Base-by-base conservation (phyloP, 2,329 filamentous ascomycete species). In the Claviceps quebecensis region DNA sequence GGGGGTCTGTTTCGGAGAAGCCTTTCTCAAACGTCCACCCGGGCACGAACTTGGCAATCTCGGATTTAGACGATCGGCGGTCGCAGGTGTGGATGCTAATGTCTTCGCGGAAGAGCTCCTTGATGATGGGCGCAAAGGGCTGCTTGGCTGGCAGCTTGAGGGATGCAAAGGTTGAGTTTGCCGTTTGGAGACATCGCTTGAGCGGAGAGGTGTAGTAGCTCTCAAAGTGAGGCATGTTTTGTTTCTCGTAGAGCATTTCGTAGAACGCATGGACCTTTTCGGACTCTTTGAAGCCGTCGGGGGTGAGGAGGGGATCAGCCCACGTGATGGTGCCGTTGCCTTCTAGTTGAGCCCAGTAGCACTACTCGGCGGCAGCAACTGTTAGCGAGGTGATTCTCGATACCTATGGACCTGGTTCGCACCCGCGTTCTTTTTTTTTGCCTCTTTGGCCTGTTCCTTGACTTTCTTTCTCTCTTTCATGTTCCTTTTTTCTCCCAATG, bases 71-170 rank as follows among this genome's bases (percentile, higher is more conserved):
- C 22, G 74, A 75, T 9, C 83, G 72, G 34, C 76, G 72, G 64
- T 87, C 80, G 61, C 84, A 87, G 0, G 82, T 85, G 60, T 86
- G 83, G 43, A 80, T 76, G 50, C 75, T 80, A 51, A 86, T 77
- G 2, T 77, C 76, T 63, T 87, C 84, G 34, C 83, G 73, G 56
- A 86, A 69, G 38, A 75, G 62, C 58, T 86, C 83, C 64, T 84
- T 86, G 54, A 86, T 67, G 1, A 70, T 67, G 0, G 81, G 83
- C 2, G 64, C 63, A 57, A 84, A 86, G 0, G 72, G 74, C 11
- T 63, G 63, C 3, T 69, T 62, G 7, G 61, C 60, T 1, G 80
- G 78, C 2, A 84, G 60, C 2, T 68, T 58, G 2, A 86, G 68
- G 11, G 66, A 70, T 1, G 62, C 61, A 59, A 83, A 87, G 1